These are phyloP conservation scores for Salix suchowensis DNA, from an alignment of 345 rosid species.

Conservation along the genomic window DNA sequence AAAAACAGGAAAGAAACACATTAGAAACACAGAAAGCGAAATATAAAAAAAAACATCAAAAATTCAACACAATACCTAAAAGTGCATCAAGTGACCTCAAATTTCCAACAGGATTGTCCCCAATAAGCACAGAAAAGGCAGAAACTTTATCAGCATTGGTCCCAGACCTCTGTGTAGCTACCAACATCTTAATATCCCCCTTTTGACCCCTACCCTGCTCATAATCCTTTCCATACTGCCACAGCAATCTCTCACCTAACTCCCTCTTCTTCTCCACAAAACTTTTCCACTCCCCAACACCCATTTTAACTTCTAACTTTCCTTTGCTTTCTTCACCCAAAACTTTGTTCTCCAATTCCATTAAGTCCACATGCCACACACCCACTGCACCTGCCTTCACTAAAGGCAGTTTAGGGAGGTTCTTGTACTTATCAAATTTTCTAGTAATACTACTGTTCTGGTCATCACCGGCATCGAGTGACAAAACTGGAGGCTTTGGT, in stretches of 20 bases:
- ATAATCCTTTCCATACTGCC: slow-evolving; percentile 70
- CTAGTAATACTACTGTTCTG: slow-evolving; percentile 10
- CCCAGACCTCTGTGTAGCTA: slow-evolving; percentile 86
- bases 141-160: slow-evolving; percentile 91
- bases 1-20: no score
- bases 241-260: slow-evolving; percentile 75
- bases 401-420: slow-evolving; percentile 62
- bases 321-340: slow-evolving; percentile 32
- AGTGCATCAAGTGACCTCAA: slow-evolving; percentile 88
- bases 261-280: slow-evolving; percentile 62
- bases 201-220: slow-evolving; percentile 57
- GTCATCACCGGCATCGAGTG: slow-evolving; percentile 34
- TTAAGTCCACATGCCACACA: slow-evolving; percentile 72
- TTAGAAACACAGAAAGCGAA: no score
- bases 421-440: slow-evolving; percentile 44
- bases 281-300: slow-evolving; percentile 48
- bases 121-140: slow-evolving; percentile 78
- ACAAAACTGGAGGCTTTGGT: slow-evolving; percentile 58
- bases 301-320: slow-evolving; percentile 30
- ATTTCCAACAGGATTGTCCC: slow-evolving; percentile 87
- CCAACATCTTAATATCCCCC: slow-evolving; percentile 83
- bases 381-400: slow-evolving; percentile 64
- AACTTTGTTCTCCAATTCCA: slow-evolving; percentile 69
- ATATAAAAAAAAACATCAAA: not conserved
- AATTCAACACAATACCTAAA: slow-evolving; percentile 46